Base-by-base conservation (phyloP, 352 stramenopile genomes). In the Globisporangium cylindrosporum region DNA sequence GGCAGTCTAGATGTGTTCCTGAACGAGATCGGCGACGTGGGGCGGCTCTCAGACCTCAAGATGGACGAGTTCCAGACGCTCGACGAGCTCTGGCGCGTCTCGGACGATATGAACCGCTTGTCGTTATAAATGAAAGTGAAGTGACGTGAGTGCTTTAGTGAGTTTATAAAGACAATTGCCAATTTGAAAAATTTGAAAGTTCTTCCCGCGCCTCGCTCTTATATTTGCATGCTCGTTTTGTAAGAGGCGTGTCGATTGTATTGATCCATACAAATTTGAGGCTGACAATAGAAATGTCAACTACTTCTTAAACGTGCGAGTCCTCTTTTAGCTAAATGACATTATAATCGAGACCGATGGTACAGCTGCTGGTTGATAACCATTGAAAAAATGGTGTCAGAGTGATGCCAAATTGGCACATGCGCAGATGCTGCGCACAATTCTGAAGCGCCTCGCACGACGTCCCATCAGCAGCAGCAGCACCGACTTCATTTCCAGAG, bases 1-100 rank as follows among this genome's bases (percentile, higher is more conserved):
- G 81, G 77, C 49, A 90, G 79, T 60, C 69, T 93, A 22, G 82
- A 93, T 38, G 82, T 90, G 56, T 94, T 94, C 67, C 72, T 94
- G 64, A 91, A 91, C 66, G 82, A 90, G 69, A 91, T 90, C 66
- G 84, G 84, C 15, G 86, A 94, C 62, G 81, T 94, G 22, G 82
- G 82, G 2, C 84, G 86, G 34, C 82, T 94, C 58, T 94, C 86
- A 41, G 86, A 94, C 73, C 80, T 94, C 61, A 94, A 92, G 73
- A 90, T 94, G 84, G 85, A 92, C 64, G 86, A 92, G 60, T 92
- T 94, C 67, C 84, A 92, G 70, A 89, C 80, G 59, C 78, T 94
- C 53, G 84, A 92, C 29, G 84, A 91, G 70, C 75, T 94, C 57
- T 94, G 86, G 86, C 83, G 86, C 48, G 86, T 94, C 59, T 94